Evolutionary conservation across 441 rosid genomes (phyloP), one percentile per base, ranked within the genome.

Genomic region (Francoa sonchifolia): DNA sequence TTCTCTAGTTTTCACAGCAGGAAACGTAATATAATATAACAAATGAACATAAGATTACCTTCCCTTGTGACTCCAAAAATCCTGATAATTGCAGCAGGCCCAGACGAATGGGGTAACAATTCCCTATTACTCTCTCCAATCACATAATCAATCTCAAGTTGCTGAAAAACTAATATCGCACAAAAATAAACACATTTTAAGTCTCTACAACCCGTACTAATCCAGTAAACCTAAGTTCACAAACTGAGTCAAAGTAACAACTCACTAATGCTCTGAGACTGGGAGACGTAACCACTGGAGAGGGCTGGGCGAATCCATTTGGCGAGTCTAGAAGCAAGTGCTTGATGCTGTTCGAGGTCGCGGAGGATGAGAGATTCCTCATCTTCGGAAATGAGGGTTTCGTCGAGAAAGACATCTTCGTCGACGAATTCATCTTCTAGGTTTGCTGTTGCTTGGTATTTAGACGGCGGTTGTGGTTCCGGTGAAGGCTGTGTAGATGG

Each of bases 61-160:
- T 90, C 95, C 57, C 56, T 67, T 12, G 96, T 80, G 18, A 90
- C 95, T 10, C 99, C 99, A 1, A 90, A 86, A 40, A 90, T 82
- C 39, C 96, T 65, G 42, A 86, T 69, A 48, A 82, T 64, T 0
- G 96, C 85, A 7, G 94, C 90, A 30, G 77, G 73, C n/a, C 96
- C 95, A 8, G 72, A 69, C 35, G 81, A 71, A 55, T 64, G 57
- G 26, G 82, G 82, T 63, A 80, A 42, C 25, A 82, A 59, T 31
- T 72, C 70, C 39, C 52, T 72, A 19, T 70, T 67, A 46, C 65
- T 58, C 54, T 86, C 90, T 44, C 73, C 70, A 30, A 86, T 67
- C 5, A 82, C 69, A 48, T 79, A 82, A 67, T 86, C 99, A 53
- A 90, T 86, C 84, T 86, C 96, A 74, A 90, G 54, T 50, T 86